phyloP scores from a whole-genome alignment of 148 eudicot species.

The Diospyros lotus region DNA sequence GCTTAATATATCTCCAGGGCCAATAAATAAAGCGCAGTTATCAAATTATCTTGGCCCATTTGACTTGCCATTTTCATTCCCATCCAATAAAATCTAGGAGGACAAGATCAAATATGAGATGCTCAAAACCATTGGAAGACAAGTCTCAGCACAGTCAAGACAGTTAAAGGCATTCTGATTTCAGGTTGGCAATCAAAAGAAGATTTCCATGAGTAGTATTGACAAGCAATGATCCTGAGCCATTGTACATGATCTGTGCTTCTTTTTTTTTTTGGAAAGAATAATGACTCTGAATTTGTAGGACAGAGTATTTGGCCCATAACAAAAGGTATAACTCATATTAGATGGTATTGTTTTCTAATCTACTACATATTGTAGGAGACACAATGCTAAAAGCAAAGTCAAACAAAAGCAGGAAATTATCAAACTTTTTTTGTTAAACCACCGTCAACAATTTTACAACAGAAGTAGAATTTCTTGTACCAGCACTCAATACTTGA shows the following conservation, averaged over 20 bases:
- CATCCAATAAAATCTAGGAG: no score
- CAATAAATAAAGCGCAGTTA: background rate
- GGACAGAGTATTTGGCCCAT: background rate
- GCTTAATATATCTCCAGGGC: background rate
- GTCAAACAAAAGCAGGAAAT: background rate
- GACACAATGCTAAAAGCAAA: background rate
- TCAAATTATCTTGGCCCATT: background rate
- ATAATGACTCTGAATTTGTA: background rate
- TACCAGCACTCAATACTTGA: background rate
- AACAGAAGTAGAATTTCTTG: background rate
- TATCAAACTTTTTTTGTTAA: background rate
- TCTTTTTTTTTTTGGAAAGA: background rate
- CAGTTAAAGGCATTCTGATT: background rate
- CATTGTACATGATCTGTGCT: background rate
- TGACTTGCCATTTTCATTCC: background rate
- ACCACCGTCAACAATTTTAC: background rate
- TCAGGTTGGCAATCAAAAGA: background rate
- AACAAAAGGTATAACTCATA: background rate
- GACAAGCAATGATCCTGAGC: background rate
- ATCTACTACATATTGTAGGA: background rate
- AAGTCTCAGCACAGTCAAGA: background rate
- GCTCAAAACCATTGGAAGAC: no score
- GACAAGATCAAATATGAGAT: no score
- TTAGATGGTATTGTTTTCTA: background rate
- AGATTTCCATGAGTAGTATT: background rate